A percentile compares a stretch with the other conserved stretches of the same genome.
phyloP scores from a whole-genome alignment of 306 rosid genomes.

The Gillenia trifoliata region DNA sequence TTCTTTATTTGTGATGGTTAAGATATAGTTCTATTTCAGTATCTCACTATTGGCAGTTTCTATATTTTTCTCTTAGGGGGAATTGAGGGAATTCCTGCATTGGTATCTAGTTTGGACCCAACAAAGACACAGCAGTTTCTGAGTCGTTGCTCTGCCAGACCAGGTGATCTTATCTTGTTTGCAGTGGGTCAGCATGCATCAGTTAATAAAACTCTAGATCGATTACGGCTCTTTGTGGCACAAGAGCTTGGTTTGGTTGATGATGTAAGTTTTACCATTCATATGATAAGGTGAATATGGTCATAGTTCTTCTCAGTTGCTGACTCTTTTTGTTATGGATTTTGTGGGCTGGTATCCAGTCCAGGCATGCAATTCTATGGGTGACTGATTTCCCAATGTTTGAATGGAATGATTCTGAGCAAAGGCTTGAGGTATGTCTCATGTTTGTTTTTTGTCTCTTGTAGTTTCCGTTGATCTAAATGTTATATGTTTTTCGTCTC shows the following conservation, averaged over 20 bases:
- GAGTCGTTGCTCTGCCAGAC: slow-evolving; percentile 54
- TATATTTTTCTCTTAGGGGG: slow-evolving; percentile 46
- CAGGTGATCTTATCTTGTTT: slow-evolving; percentile 70
- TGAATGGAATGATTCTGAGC: slow-evolving; percentile 92
- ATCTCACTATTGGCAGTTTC: slow-evolving; percentile 11
- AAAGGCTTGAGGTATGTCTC: slow-evolving; percentile 80
- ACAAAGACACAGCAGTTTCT: slow-evolving; percentile 44
- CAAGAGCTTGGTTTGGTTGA: slow-evolving; percentile 69
- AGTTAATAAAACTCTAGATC: slow-evolving; percentile 76
- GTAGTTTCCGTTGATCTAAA: not conserved
- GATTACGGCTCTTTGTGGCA: slow-evolving; percentile 70
- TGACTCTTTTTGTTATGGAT: slow-evolving; percentile 16
- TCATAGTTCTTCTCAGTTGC: slow-evolving; percentile 6
- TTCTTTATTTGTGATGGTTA: slow-evolving; percentile 2
- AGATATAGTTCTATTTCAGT: slow-evolving; percentile 5
- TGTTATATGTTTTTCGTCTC: not conserved
- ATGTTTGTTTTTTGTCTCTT: slow-evolving; percentile 9
- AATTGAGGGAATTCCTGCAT: slow-evolving; percentile 79
- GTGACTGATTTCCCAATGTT: slow-evolving; percentile 97
- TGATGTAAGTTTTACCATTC: slow-evolving; percentile 45
- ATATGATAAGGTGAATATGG: not conserved
- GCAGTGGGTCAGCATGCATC: slow-evolving; percentile 64
- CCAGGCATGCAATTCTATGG: slow-evolving; percentile 85
- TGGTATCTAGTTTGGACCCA: slow-evolving; percentile 68
- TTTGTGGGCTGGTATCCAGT: slow-evolving; percentile 42